phyloP scores from a whole-genome alignment of 208 protist species.

The Zelonia costaricensis region DNA sequence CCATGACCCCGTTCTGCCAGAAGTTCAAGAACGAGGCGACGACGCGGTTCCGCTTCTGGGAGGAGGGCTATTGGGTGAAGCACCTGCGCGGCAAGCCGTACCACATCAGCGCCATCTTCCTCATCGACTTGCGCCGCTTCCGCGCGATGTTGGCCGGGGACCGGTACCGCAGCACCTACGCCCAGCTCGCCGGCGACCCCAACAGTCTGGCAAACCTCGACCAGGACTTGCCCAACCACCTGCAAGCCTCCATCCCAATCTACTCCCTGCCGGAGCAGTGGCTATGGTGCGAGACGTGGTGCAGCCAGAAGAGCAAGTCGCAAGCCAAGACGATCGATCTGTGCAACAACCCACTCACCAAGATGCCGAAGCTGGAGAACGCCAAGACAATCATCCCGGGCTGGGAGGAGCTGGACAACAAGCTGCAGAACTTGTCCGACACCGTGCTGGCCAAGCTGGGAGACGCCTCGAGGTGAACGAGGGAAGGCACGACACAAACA shows the following conservation, averaged over 20 bases:
- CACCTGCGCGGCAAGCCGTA: slow-evolving; percentile 96
- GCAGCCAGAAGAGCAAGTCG: slow-evolving; percentile 87
- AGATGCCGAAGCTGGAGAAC: slow-evolving; percentile 95
- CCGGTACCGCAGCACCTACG: slow-evolving; percentile 90
- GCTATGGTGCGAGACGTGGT: slow-evolving; percentile 99
- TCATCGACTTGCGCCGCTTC: slow-evolving; percentile 94
- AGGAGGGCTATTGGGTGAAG: slow-evolving; percentile 93
- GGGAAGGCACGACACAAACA: not conserved
- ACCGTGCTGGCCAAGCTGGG: slow-evolving; percentile 6
- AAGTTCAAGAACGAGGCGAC: slow-evolving; percentile 88
- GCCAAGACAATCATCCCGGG: slow-evolving; percentile 91
- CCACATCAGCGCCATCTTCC: slow-evolving; percentile 98
- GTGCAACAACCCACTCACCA: slow-evolving; percentile 97
- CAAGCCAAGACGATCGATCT: slow-evolving; percentile 98
- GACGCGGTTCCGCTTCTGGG: slow-evolving; percentile 92
- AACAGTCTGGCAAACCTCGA: slow-evolving; percentile 92
- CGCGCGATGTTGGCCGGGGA: slow-evolving; percentile 93
- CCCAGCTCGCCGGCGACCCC: slow-evolving; percentile 85
- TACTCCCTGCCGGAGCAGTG: slow-evolving; percentile 97
- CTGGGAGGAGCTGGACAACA: slow-evolving; percentile 88
- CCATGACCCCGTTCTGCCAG: slow-evolving; percentile 98
- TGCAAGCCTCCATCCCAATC: slow-evolving; percentile 94
- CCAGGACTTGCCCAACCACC: slow-evolving; percentile 98
- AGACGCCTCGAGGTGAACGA: not conserved
- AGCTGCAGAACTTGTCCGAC: slow-evolving; percentile 53